Percentiles rank a stretch among this genome's conserved stretches.
Evolutionary conservation across 805 yeast species (phyloP).

Genomic region (Ogataea ramenticola): DNA sequence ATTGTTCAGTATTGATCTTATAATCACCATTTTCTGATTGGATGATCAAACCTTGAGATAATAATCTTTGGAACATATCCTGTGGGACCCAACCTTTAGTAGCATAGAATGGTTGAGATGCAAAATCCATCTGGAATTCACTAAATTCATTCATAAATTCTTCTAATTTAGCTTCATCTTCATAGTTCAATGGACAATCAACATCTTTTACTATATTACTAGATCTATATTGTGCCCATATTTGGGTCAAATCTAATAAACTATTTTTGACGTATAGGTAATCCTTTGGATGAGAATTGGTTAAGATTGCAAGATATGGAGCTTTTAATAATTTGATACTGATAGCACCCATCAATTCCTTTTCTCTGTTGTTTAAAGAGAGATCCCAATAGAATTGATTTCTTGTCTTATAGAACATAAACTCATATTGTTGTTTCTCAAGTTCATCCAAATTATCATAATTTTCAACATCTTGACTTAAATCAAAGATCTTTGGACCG

Average conservation of each 20-base stretch:
- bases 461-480: conserved; percentile 67
- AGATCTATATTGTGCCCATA: conserved; percentile 62
- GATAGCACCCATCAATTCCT: conserved; percentile 69
- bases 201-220: conserved; percentile 45
- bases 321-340: conserved; percentile 66
- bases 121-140: conserved; percentile 59
- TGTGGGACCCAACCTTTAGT: conserved; percentile 96
- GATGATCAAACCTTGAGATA: conserved; percentile 61
- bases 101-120: conserved; percentile 75
- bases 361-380: conserved; percentile 55
- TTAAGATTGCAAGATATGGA: conserved; percentile 56
- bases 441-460: conserved; percentile 59
- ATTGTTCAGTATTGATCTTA: conserved; percentile 22
- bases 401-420: conserved; percentile 84
- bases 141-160: conserved; percentile 51
- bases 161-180: conserved; percentile 52
- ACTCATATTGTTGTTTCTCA: conserved; percentile 75
- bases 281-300: conserved; percentile 50
- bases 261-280: conserved; percentile 60
- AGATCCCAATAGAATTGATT: conserved; percentile 87
- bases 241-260: conserved; percentile 54
- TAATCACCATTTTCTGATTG: conserved; percentile 52
- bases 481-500: conserved; percentile 79
- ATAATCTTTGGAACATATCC: conserved; percentile 72
- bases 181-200: conserved; percentile 56